Conservation (phyloP, 208 protist genomes). For the Tritrichomonas foetus region DNA sequence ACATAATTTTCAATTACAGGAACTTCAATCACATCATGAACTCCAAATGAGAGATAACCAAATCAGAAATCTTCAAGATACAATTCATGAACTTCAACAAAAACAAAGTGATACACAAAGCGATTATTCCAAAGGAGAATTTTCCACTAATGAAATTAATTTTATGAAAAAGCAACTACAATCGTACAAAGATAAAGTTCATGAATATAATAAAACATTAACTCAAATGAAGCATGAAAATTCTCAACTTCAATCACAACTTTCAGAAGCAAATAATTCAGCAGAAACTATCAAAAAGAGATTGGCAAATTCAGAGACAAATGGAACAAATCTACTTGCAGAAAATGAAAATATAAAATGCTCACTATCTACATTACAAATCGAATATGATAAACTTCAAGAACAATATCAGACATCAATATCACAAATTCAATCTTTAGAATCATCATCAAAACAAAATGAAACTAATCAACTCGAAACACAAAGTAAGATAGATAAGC, state of each 20-base stretch:
- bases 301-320: neutral
- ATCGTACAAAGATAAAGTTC: neutral
- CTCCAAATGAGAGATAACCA: neutral
- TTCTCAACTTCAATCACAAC: neutral
- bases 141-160: neutral
- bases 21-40: neutral
- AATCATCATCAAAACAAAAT: neutral
- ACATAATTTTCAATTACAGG: neutral
- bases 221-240: neutral
- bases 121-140: neutral
- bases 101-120: neutral
- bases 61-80: neutral
- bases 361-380: neutral
- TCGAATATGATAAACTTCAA: neutral
- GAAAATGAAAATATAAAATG: neutral
- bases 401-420: neutral
- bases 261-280: neutral
- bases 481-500: neutral
- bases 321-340: neutral
- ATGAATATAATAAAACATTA: neutral
- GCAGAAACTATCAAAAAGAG: neutral
- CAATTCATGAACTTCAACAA: neutral
- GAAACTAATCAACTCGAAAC: neutral
- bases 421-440: neutral
- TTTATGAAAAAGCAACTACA: neutral